Percentiles rank a stretch among this genome's conserved stretches.
Evolutionary conservation across 805 yeast genomes (phyloP).

Genomic region (Schwanniomyces pseudopolymorphus): DNA sequence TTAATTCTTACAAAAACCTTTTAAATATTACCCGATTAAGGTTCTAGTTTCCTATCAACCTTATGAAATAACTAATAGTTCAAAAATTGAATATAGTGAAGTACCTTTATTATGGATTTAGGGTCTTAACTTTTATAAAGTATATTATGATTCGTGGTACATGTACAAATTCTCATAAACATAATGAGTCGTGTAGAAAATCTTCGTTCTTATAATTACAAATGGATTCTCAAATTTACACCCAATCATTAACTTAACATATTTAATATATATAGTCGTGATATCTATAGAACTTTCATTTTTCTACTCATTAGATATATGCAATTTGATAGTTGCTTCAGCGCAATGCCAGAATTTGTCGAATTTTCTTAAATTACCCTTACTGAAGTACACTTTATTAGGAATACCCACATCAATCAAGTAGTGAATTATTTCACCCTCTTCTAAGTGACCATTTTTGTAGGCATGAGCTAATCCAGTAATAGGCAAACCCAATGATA

Average conservation of each 20-base stretch:
- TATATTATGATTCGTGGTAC: neutral
- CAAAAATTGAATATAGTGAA: neutral
- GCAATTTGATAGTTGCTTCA: constrained; percentile 25
- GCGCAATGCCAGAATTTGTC: constrained; percentile 46
- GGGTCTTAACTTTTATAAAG: neutral
- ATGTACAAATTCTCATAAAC: constrained; percentile 3
- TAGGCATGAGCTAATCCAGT: constrained; percentile 62
- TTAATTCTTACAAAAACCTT: constrained; percentile 1
- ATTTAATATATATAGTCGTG: neutral
- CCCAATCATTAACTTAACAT: neutral
- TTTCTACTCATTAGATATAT: constrained; percentile 8
- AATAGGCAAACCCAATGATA: constrained; percentile 73
- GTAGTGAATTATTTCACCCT: constrained; percentile 51
- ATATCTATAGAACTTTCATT: neutral
- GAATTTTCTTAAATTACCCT: constrained; percentile 42
- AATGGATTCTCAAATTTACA: neutral
- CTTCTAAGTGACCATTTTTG: constrained; percentile 46
- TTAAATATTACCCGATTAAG: neutral
- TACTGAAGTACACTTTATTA: constrained; percentile 45
- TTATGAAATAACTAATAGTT: neutral
- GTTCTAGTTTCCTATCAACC: neutral
- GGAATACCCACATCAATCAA: constrained; percentile 75
- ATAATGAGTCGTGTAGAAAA: constrained; percentile 2
- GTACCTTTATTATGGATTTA: neutral
- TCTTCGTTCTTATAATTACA: neutral